Base-by-base conservation (phyloP, 2,329 filamentous ascomycete genomes). In the Trichoderma cornu-damae region DNA sequence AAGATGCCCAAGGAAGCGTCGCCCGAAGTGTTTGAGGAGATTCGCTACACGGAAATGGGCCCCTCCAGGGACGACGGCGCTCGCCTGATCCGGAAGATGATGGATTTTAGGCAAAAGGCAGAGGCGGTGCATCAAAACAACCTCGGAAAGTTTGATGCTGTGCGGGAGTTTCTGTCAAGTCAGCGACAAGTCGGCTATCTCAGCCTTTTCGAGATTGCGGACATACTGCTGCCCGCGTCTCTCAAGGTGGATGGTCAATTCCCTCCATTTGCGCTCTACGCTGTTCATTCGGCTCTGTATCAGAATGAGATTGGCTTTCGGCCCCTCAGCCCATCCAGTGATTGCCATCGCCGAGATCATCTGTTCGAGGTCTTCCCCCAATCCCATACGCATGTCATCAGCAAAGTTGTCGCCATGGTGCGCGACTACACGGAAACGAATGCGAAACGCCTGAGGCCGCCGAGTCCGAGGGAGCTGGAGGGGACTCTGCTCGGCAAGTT, bases 281-380 rank as follows among this genome's bases (percentile, higher is more conserved):
- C 89, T 3, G 83, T 91, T 6, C 86, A 90, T 62, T 81, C 81
- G 57, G 80, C 85, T 7, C 68, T 93, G 6, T 69, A 78, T 22
- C 75, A 78, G 38, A 79, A 85, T 59, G 83, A 85, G 7, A 76
- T 84, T 53, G 81, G 65, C 20, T 89, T 91, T 66, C 76, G 77
- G 2, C 74, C 78, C 2, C 61, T 81, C 67, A 69, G 77, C 70
- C 64, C 79, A 61, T 68, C 78, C 70, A 70, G 79, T 70, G 70
- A 67, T 68, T 76, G 66, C 42, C 72, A 73, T 56, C 67, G 83
- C 72, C 65, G 79, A 71, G 69, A 80, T 6, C 78, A 79, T 59
- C 63, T 88, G 28, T 88, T 87, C 64, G 80, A 85, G 61, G 77
- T 92, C 9, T 69, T 72, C 16, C 69, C 73, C 1, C 66, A 66